Evolutionary conservation across 805 yeast species (phyloP).

Genomic region (Pachysolen tannophilus): DNA sequence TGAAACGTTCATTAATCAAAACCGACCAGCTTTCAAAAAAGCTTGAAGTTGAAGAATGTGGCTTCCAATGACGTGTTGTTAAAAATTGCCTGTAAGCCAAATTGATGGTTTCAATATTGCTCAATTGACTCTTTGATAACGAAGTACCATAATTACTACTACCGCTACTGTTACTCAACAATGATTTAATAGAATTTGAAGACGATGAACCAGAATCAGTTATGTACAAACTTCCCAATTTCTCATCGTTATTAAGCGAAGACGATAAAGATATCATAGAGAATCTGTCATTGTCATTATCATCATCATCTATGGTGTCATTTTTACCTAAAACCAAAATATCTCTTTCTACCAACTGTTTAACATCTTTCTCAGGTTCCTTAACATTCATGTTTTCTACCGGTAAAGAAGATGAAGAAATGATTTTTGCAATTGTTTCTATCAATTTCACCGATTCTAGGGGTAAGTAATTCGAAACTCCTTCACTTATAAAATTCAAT

Average conservation of each 20-base stretch:
- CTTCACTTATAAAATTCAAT: slow-evolving; percentile 75
- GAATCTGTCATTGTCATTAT: slow-evolving; percentile 2
- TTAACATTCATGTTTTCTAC: slow-evolving; percentile 51
- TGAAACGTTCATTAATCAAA: slow-evolving; percentile 39
- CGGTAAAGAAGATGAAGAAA: too few species aligned
- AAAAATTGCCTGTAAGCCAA: not conserved
- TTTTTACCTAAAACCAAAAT: too few species aligned
- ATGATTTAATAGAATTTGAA: not conserved
- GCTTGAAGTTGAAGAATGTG: slow-evolving; percentile 26
- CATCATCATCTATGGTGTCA: slow-evolving; percentile 7
- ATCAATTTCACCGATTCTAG: slow-evolving; percentile 55
- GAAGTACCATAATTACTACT: slow-evolving; percentile 3
- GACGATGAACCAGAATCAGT: not conserved
- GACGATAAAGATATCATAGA: not conserved
- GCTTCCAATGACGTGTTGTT: slow-evolving; percentile 5
- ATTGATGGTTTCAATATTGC: not conserved
- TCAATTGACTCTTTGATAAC: slow-evolving; percentile 3
- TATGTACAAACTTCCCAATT: not conserved
- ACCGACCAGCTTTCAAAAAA: too few species aligned
- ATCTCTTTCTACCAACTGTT: slow-evolving; percentile 44
- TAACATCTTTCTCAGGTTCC: slow-evolving; percentile 33
- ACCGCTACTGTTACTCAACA: too few species aligned
- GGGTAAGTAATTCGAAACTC: slow-evolving; percentile 52
- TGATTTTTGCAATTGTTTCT: slow-evolving; percentile 53
- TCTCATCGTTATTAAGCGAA: not conserved